A percentile compares a stretch with the other conserved stretches of the same genome.
Conservation (phyloP, 1,284 basidiomycete genomes). For the Blastosporella zonata region DNA sequence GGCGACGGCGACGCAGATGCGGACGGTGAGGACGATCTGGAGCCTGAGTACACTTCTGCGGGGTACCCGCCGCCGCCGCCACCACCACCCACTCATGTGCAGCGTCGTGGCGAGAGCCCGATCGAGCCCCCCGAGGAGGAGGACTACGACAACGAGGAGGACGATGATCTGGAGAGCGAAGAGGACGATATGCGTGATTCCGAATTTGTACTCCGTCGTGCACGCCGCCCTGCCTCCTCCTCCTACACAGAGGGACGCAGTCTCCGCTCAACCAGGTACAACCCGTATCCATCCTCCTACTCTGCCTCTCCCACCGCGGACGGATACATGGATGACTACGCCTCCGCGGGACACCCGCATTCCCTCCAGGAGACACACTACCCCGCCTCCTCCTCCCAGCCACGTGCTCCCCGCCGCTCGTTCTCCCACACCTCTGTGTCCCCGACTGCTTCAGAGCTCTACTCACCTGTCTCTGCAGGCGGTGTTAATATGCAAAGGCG, state of each 20-base stretch:
- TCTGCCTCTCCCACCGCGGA: conserved; percentile 8
- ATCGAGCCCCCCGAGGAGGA: conserved; percentile 3
- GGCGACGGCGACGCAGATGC: conserved; percentile 19
- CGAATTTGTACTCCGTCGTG: conserved; percentile 33
- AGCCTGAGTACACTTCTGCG: conserved; percentile 7
- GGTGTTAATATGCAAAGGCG: background rate
- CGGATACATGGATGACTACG: conserved; percentile 6
- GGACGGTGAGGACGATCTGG: conserved; percentile 20
- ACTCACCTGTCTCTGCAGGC: conserved; percentile 12
- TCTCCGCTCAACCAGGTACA: conserved; percentile 18
- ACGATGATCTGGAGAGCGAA: conserved; percentile 16
- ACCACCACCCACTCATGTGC: background rate
- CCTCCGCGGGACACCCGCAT: background rate
- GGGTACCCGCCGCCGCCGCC: conserved; percentile 8
- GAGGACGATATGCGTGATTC: conserved; percentile 20
- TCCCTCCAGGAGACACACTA: conserved; percentile 1
- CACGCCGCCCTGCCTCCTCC: conserved; percentile 21
- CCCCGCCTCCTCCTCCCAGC: background rate
- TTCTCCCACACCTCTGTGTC: conserved; percentile 13
- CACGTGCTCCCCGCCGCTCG: conserved; percentile 8
- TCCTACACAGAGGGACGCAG: conserved; percentile 10
- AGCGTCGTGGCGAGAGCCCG: conserved; percentile 14
- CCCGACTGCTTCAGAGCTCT: conserved; percentile 11
- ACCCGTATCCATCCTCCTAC: conserved; percentile 16
- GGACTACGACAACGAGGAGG: conserved; percentile 15